Conservation (phyloP, 108 stramenopile species). For the Nitzschia palea region DNA sequence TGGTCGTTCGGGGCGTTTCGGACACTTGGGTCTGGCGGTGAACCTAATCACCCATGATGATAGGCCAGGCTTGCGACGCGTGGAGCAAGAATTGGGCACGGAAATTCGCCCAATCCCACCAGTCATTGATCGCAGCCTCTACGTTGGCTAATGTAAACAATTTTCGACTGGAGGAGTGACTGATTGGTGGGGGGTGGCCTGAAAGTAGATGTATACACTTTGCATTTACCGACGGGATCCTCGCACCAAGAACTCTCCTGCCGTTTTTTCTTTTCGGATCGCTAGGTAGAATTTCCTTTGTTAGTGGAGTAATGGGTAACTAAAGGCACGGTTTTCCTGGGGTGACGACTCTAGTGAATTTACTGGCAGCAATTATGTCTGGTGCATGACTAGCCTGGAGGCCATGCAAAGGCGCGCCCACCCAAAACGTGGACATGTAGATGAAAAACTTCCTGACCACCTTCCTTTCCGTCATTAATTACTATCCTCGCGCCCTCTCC, state of each 20-base stretch:
- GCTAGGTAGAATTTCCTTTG: background rate
- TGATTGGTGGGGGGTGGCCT: slow-evolving; percentile 47
- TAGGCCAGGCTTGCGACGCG: slow-evolving; percentile 67
- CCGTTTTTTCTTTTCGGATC: slow-evolving; percentile 38
- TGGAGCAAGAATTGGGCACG: slow-evolving; percentile 97
- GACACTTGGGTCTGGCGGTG: slow-evolving; percentile 97
- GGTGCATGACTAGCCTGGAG: slow-evolving; percentile 43
- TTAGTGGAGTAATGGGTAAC: background rate
- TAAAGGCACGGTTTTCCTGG: background rate
- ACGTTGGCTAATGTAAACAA: slow-evolving; percentile 79
- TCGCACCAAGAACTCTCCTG: slow-evolving; percentile 59
- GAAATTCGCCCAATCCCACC: slow-evolving; percentile 98
- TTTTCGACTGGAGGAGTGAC: slow-evolving; percentile 34
- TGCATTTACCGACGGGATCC: slow-evolving; percentile 27
- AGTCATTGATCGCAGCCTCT: slow-evolving; percentile 93
- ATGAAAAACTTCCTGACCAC: slow-evolving; percentile 94
- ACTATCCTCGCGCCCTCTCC: slow-evolving; percentile 74
- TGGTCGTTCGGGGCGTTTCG: slow-evolving; percentile 97
- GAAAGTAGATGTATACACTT: slow-evolving; percentile 1
- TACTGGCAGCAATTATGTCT: background rate
- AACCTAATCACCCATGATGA: slow-evolving; percentile 98
- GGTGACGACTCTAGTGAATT: background rate
- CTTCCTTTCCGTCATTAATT: slow-evolving; percentile 84
- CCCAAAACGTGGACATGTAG: slow-evolving; percentile 94
- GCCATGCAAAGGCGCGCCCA: slow-evolving; percentile 73